Base-by-base conservation (phyloP, 2,329 filamentous ascomycete species). In the Colletotrichum chlorophyti region DNA sequence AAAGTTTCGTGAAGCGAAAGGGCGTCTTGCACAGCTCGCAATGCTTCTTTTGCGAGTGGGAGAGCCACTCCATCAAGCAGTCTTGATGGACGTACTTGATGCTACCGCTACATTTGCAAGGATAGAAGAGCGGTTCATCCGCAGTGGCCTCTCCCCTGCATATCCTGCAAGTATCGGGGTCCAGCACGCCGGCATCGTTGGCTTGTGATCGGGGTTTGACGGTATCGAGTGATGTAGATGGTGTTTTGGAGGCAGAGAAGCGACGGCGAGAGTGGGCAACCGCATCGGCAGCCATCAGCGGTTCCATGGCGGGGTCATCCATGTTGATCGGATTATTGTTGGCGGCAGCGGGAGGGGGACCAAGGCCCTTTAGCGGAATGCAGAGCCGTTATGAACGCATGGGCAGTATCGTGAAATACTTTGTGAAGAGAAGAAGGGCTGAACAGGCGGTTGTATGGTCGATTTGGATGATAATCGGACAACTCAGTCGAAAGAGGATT, bases 11-110 rank as follows among this genome's bases (percentile, higher is more conserved):
- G 79, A 99, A 99, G 60, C 93, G 91, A 71, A 98, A 99, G 0
- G 93, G 89, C 3, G 95, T 99, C 79, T 99, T 99, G 86, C 95
- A 99, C 31, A 99, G 87, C 79, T 99, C 95, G 81, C 96, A 99
- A 79, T 99, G 91, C 75, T 98, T 98, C 84, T 99, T 99, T 73
- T 99, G 93, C 2, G 95, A 98, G 74, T 99, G 96, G 46, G 93
- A 94, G 19, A 99, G 82, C 95, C 95, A 99, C 76, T 98, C 93
- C 90, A 99, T 97, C 75, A 99, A 79, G 73, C 95, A 99, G 72
- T 96, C 91, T 75, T 99, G 95, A 73, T 99, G 95, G 61, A 99
- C 95, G 69, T 90, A 97, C 78, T 97, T 97, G 78, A 99, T 99
- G 76, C 94, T 98, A 55, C 95, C 95, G 70, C 92, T 97, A 79